Evolutionary conservation across 176 grass and related monocot species (phyloP), one percentile per base, ranked within the genome.

Genomic region (Oryza australiensis): DNA sequence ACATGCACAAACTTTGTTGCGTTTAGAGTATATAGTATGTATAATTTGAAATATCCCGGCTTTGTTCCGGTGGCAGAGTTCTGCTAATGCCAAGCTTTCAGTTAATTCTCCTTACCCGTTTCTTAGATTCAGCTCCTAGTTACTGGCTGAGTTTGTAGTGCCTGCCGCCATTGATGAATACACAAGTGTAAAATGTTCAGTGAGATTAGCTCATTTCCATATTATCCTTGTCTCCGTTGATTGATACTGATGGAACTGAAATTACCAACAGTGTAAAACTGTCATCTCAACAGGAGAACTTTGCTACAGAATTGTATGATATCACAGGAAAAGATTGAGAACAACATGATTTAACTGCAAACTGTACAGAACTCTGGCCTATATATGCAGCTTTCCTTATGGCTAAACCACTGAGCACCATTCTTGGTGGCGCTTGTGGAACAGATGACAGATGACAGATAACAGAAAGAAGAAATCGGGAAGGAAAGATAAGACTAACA

Each of bases 301-400:
- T n/a, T 27, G 27, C 70, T 48, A 30, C 5, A 49, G 40, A 72
- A 27, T 18, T 16, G 38, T 9, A 37, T 34, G 33, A 34, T 37
- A 10, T 42, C n/a, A 12, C 9, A 43, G 4, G 11, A 28, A 53
- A 53, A 22, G 27, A 59, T 37, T 7, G 9, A 64, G 20, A 22
- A 12, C 40, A 12, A 30, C 11, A 20, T 13, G 5, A 82, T 64
- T 82, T 15, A 63, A 64, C 53, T 43, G 16, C 18, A 32, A 29
- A 20, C 51, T 81, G 15, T 62, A 62, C 66, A 81, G 34, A 38
- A 12, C 18, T 69, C 20, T 26, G 16, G 77, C 28, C 53, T 60
- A 81, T 85, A 75, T 65, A 85, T 49, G 64, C 32, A 75, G 84
- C 73, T 86, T 59, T 48, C 79, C 71, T 65, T 79, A 46, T 79